phyloP scores from a whole-genome alignment of 495 filamentous ascomycete genomes.

The Penicillium angulare region DNA sequence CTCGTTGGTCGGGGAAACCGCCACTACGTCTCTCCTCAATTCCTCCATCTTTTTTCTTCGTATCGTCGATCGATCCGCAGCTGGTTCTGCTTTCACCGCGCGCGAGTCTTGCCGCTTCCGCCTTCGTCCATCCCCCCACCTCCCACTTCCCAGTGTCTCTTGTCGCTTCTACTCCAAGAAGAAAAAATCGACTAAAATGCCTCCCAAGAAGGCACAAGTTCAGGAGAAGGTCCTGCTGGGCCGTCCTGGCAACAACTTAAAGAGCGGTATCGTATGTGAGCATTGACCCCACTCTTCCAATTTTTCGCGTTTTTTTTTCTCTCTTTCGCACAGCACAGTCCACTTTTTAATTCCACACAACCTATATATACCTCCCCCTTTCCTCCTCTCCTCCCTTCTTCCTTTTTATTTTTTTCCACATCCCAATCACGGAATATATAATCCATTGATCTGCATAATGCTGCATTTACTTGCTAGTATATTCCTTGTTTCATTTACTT shows the following conservation, averaged over 20 bases:
- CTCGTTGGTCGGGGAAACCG: slow-evolving; percentile 30
- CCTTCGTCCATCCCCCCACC: slow-evolving; percentile 29
- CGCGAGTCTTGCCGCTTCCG: slow-evolving; percentile 29
- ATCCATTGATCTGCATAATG: neutral
- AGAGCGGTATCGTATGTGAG: slow-evolving; percentile 97
- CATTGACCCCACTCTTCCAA: slow-evolving; percentile 37
- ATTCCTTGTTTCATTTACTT: neutral
- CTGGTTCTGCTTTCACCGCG: slow-evolving; percentile 48
- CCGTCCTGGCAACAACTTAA: slow-evolving; percentile 95
- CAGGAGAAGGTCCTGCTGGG: slow-evolving; percentile 69
- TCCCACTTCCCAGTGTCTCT: slow-evolving; percentile 26
- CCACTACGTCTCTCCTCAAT: slow-evolving; percentile 38
- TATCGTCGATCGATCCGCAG: slow-evolving; percentile 45
- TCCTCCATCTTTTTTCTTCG: slow-evolving; percentile 30
- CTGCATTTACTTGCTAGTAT: neutral
- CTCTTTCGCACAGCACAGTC: slow-evolving; percentile 36
- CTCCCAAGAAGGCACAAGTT: slow-evolving; percentile 53
- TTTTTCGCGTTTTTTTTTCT: slow-evolving; percentile 29
- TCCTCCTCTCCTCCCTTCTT: slow-evolving; percentile 19
- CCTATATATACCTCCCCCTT: slow-evolving; percentile 28
- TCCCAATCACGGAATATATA: slow-evolving; percentile 10
- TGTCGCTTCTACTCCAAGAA: slow-evolving; percentile 46
- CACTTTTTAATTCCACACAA: slow-evolving; percentile 36
- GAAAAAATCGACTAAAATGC: slow-evolving; percentile 52
- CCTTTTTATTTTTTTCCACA: slow-evolving; percentile 9